Evolutionary conservation across 192 early-diverging fungal species (phyloP), one percentile per base, ranked within the genome.

Genomic region (Gorgonomyces haynaldii): DNA sequence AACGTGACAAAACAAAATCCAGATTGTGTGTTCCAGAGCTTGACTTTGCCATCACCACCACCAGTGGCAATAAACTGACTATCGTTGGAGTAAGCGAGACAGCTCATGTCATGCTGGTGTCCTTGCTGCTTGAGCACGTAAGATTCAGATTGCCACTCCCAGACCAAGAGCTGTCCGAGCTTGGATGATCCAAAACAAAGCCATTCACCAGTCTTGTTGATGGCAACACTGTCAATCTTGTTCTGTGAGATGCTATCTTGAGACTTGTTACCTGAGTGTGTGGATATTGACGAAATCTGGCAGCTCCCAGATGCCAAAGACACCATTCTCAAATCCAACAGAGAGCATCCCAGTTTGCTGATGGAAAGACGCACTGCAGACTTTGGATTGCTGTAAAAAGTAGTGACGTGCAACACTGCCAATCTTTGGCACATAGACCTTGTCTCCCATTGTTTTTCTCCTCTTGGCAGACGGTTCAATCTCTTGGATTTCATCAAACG

Each of bases 121-220:
- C 94, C 96, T 64, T 99, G 96, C 64, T 99, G 96, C 62, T 97
- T 99, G 36, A 99, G 70, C 30, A 99, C 85, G 56, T 99, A 97
- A 0, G 94, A 86, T 58, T 99, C 96, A 37, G 91, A 95, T 66
- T 95, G 88, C 96, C 96, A 99, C 62, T 99, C 96, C 96, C 96
- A 99, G 10, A 99, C 92, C 27, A 97, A 65, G 34, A 99, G 80
- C 67, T 99, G 96, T 4, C 92, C 92, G 8, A 96, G 74, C 53
- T 73, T 75, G 19, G 88, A 76, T 28, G 81, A 88, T 20, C 92
- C 96, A 65, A 99, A 89, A 1, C 89, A 93, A 23, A 99, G 66
- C 96, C 96, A 99, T 62, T 99, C 96, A 38, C 94, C 92, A 0
- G 85, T 73, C 4, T 77, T 62, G 64, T 89, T 95, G 50, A 99